These are phyloP conservation scores for Boletus holoroseus DNA, from an alignment of 1,284 basidiomycete species.

Conservation along the genomic window DNA sequence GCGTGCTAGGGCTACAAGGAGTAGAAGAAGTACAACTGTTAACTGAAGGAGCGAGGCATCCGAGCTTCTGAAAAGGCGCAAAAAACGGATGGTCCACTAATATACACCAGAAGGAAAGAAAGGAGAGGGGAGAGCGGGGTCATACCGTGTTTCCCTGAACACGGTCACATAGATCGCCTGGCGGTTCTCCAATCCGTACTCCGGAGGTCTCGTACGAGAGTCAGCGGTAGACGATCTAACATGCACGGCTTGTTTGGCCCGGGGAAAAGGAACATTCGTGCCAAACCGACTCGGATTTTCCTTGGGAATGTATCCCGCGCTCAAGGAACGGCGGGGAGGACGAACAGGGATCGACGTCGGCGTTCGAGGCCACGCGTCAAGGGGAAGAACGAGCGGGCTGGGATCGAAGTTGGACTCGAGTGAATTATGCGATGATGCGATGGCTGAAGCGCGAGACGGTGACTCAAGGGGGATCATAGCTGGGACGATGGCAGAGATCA, in stretches of 20 bases:
- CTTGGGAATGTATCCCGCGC: background rate
- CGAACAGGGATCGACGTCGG: constrained; percentile 16
- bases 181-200: constrained; percentile 3
- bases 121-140: background rate
- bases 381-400: constrained; percentile 4
- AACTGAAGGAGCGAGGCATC: no score
- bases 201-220: background rate
- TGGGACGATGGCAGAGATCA: constrained; percentile 10
- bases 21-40: no score
- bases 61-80: background rate
- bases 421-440: constrained; percentile 30
- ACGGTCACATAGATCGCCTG: constrained; percentile 40
- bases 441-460: constrained; percentile 30
- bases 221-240: background rate
- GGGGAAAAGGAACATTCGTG: background rate
- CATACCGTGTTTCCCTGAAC: constrained; percentile 32
- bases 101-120: background rate
- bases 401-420: constrained; percentile 28
- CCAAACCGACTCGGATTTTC: background rate
- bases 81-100: background rate
- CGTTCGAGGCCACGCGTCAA: constrained; percentile 21
- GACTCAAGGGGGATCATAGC: constrained; percentile 31
- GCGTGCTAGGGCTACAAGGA: constrained; percentile 25
- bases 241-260: background rate
- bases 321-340: constrained; percentile 3